Percentiles rank a stretch among this genome's conserved stretches.
These are phyloP conservation scores for Bretschneidera sinensis DNA, from an alignment of 345 rosid genomes.

Conservation along the genomic window DNA sequence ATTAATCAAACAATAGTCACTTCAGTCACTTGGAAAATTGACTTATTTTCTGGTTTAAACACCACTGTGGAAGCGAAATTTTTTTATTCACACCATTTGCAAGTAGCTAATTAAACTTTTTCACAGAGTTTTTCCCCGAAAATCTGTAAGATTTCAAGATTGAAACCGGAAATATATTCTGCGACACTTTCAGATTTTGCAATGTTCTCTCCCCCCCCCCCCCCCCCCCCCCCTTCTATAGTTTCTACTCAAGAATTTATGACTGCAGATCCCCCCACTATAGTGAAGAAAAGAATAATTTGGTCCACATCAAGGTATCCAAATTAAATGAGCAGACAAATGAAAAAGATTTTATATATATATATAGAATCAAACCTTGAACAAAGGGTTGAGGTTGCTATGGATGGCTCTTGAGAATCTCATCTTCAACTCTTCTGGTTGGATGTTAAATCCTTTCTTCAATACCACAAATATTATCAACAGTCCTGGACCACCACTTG, in stretches of 20 bases:
- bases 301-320: too few relatives aligned
- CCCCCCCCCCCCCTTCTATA: too few relatives aligned
- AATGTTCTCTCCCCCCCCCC: too few relatives aligned
- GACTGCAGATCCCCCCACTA: not conserved
- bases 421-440: constrained; percentile 44
- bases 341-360: not conserved
- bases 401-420: constrained; percentile 64
- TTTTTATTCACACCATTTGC: not conserved
- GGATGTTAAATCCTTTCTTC: constrained; percentile 42
- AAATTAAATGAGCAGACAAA: not conserved
- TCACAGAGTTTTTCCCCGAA: not conserved
- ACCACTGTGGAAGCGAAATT: not conserved
- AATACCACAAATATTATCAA: constrained; percentile 55
- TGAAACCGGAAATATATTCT: not conserved
- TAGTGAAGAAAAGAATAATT: too few relatives aligned
- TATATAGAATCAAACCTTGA: constrained; percentile 45
- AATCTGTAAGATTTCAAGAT: too few relatives aligned
- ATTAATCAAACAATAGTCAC: constrained; percentile 1
- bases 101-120: not conserved
- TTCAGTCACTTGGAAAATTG: not conserved
- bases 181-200: not conserved
- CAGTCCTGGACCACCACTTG: constrained; percentile 70
- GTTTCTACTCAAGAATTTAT: not conserved
- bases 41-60: too few relatives aligned
- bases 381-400: constrained; percentile 73